A percentile compares a stretch with the other conserved stretches of the same genome.
Evolutionary conservation across 495 filamentous ascomycete species (phyloP).

Genomic region (Pseudomonodictys pantanalensis): DNA sequence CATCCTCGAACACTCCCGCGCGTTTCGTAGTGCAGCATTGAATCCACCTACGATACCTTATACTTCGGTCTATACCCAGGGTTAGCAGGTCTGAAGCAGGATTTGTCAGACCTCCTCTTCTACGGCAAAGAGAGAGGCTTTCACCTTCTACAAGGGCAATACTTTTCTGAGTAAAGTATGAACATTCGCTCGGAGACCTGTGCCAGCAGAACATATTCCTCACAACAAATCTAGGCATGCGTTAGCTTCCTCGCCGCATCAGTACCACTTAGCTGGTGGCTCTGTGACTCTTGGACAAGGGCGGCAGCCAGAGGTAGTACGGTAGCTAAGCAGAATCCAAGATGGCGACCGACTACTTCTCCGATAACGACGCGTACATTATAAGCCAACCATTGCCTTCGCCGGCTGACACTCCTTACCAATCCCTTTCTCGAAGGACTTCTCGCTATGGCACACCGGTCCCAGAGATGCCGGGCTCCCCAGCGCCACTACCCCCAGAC

Average conservation of each 20-base stretch:
- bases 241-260: conserved; percentile 11
- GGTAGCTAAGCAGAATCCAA: too few relatives aligned
- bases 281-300: conserved; percentile 21
- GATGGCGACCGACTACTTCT: conserved; percentile 41
- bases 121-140: background rate
- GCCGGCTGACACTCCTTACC: conserved; percentile 64
- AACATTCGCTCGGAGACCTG: background rate
- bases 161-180: background rate
- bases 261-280: conserved; percentile 15
- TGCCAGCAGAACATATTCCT: background rate
- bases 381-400: conserved; percentile 57
- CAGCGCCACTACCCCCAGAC: conserved; percentile 54
- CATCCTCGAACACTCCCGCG: too few relatives aligned
- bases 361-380: conserved; percentile 34
- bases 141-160: too few relatives aligned
- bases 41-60: too few relatives aligned
- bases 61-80: too few relatives aligned
- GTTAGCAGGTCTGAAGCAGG: too few relatives aligned
- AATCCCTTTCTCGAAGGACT: conserved; percentile 55
- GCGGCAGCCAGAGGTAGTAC: too few relatives aligned
- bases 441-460: conserved; percentile 59
- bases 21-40: too few relatives aligned
- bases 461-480: conserved; percentile 61
- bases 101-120: too few relatives aligned
- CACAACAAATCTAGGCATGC: conserved; percentile 19